Percentiles rank a stretch among this genome's conserved stretches.
These are phyloP conservation scores for Penicillium corylophilum DNA, from an alignment of 2,329 filamentous ascomycete genomes.

Conservation along the genomic window DNA sequence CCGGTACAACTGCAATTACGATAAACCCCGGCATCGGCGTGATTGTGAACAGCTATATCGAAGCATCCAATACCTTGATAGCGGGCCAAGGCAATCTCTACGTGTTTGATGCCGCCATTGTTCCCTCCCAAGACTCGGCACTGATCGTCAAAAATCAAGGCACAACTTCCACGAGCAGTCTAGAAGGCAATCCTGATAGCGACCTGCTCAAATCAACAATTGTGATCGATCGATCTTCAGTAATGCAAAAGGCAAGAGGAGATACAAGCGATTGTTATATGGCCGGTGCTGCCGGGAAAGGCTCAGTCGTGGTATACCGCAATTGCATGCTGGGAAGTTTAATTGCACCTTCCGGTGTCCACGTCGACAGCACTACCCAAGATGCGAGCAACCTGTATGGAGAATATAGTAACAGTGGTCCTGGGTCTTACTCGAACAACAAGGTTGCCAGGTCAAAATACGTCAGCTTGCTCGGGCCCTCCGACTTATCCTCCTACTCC, in stretches of 20 bases:
- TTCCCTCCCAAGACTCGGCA: constrained; percentile 37
- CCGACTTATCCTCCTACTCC: constrained; percentile 36
- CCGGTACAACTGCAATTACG: constrained; percentile 33
- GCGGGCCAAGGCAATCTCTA: constrained; percentile 44
- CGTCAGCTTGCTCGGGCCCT: constrained; percentile 33
- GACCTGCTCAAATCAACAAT: constrained; percentile 36
- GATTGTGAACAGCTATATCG: constrained; percentile 48
- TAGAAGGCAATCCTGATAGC: background rate
- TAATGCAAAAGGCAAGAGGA: constrained; percentile 34
- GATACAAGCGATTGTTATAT: constrained; percentile 45
- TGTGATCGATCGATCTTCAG: constrained; percentile 42
- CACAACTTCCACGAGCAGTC: constrained; percentile 14
- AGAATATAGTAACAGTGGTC: constrained; percentile 45
- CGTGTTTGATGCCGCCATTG: constrained; percentile 46
- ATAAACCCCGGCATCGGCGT: constrained; percentile 36
- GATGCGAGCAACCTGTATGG: constrained; percentile 36
- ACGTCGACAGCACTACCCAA: constrained; percentile 35
- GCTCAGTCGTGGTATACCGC: constrained; percentile 44
- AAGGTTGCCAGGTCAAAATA: constrained; percentile 34
- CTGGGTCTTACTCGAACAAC: constrained; percentile 43
- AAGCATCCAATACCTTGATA: constrained; percentile 46
- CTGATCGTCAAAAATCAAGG: constrained; percentile 45
- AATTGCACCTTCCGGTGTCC: constrained; percentile 32
- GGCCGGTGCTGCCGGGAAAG: constrained; percentile 43
- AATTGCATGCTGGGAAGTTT: constrained; percentile 40